These are phyloP conservation scores for Dipodascus albidus DNA, from an alignment of 805 yeast species.

Conservation along the genomic window DNA sequence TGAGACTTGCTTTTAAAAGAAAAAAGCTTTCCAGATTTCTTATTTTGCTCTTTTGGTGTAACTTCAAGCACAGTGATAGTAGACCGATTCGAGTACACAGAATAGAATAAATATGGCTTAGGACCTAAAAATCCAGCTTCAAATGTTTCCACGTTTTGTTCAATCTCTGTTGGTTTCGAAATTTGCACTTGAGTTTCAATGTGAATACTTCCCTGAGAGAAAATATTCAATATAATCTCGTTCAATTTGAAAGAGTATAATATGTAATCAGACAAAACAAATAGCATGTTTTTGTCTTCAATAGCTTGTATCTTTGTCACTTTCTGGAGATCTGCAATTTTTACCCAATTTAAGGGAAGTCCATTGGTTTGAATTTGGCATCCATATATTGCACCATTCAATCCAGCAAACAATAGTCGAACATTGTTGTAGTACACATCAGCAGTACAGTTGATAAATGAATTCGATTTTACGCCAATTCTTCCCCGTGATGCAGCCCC, in stretches of 20 bases:
- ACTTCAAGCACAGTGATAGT: background rate
- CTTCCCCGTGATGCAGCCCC: constrained; percentile 2
- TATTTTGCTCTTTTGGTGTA: background rate
- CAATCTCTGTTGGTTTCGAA: background rate
- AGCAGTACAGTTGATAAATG: constrained; percentile 32
- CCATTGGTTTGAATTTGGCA: constrained; percentile 22
- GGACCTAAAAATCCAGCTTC: background rate
- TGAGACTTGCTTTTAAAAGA: background rate
- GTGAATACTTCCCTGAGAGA: constrained; percentile 1
- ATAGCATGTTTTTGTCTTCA: constrained; percentile 40
- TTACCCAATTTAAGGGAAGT: background rate
- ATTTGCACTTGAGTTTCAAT: background rate
- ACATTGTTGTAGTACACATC: constrained; percentile 34
- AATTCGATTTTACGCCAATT: constrained; percentile 21
- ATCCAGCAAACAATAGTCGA: constrained; percentile 22
- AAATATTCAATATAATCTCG: constrained; percentile 32
- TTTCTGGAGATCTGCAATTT: constrained; percentile 31
- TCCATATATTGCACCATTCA: constrained; percentile 20
- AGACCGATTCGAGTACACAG: background rate
- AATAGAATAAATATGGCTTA: background rate
- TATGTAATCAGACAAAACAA: constrained; percentile 48
- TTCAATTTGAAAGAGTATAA: constrained; percentile 55
- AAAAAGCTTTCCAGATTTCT: background rate
- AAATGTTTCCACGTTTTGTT: background rate
- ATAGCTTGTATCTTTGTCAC: constrained; percentile 54